phyloP scores from a whole-genome alignment of 352 stramenopile genomes.

The Phytophthora boehmeriae region DNA sequence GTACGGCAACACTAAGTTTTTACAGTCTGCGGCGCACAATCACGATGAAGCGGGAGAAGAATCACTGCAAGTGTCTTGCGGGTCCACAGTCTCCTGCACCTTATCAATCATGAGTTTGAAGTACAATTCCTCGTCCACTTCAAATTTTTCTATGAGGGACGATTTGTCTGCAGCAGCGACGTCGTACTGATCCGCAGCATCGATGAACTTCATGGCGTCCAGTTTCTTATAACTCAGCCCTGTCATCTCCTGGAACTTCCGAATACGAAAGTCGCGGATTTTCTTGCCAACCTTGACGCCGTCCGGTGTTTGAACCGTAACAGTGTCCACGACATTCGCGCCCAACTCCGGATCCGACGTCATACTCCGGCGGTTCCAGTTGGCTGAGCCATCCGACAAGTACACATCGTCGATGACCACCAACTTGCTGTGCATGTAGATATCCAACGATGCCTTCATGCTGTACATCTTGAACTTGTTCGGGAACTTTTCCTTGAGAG shows the following conservation, averaged over 20 bases:
- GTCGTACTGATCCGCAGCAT: slow-evolving; percentile 42
- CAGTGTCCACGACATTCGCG: slow-evolving; percentile 51
- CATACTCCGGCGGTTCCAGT: slow-evolving; percentile 74
- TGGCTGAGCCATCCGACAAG: slow-evolving; percentile 51
- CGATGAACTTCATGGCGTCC: slow-evolving; percentile 45
- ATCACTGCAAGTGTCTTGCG: slow-evolving; percentile 14
- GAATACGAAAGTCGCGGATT: slow-evolving; percentile 53
- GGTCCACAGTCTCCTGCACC: slow-evolving; percentile 14
- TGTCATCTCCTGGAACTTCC: slow-evolving; percentile 67
- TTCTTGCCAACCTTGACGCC: slow-evolving; percentile 36
- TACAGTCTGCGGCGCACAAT: no score
- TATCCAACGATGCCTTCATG: slow-evolving; percentile 32
- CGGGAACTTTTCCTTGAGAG: slow-evolving; percentile 42
- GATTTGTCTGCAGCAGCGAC: slow-evolving; percentile 17
- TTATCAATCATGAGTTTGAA: slow-evolving; percentile 9
- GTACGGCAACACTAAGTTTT: background rate
- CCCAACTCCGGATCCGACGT: slow-evolving; percentile 57
- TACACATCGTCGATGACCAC: slow-evolving; percentile 66
- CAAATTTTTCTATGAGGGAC: slow-evolving; percentile 38
- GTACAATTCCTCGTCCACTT: slow-evolving; percentile 23
- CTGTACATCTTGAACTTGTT: slow-evolving; percentile 60
- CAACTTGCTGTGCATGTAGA: slow-evolving; percentile 65
- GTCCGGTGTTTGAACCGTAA: slow-evolving; percentile 28
- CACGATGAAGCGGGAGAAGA: background rate
- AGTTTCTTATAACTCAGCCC: slow-evolving; percentile 42